Percentiles rank a stretch among this genome's conserved stretches.
Evolutionary conservation across 768 basidiomycete species (phyloP).

Genomic region (Tulasnella sp.): DNA sequence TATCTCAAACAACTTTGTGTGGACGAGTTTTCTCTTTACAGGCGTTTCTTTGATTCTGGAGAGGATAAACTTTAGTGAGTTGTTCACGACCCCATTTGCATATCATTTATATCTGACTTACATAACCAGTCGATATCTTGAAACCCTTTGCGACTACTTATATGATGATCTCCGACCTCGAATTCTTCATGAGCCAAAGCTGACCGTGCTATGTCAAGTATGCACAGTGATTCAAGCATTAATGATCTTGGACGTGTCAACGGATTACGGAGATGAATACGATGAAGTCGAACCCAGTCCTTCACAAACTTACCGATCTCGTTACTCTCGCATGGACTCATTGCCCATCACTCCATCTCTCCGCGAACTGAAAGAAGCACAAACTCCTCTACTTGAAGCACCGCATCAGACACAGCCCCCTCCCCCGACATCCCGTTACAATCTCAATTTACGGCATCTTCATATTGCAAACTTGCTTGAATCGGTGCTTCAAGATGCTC

Average conservation of each 20-base stretch:
- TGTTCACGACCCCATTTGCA: background rate
- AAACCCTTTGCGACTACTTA: slow-evolving; percentile 82
- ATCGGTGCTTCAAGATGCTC: slow-evolving; percentile 91
- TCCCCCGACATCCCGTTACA: too few relatives aligned
- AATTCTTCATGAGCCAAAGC: slow-evolving; percentile 81
- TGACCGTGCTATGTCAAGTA: slow-evolving; percentile 82
- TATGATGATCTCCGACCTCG: slow-evolving; percentile 93
- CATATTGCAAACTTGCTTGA: slow-evolving; percentile 72
- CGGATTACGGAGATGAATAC: slow-evolving; percentile 21
- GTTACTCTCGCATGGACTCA: too few relatives aligned
- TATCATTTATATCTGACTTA: background rate
- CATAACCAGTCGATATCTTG: slow-evolving; percentile 60
- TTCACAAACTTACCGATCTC: background rate
- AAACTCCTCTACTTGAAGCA: too few relatives aligned
- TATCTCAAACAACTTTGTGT: slow-evolving; percentile 85
- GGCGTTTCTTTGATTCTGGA: slow-evolving; percentile 76
- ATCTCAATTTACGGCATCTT: slow-evolving; percentile 39
- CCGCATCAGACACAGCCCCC: too few relatives aligned
- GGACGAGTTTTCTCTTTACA: slow-evolving; percentile 78
- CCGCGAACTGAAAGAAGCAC: slow-evolving; percentile 2
- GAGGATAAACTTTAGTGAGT: slow-evolving; percentile 60
- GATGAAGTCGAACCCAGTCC: slow-evolving; percentile 24
- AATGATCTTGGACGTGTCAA: slow-evolving; percentile 77
- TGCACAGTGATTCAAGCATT: slow-evolving; percentile 93
- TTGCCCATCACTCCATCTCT: background rate